phyloP scores from a whole-genome alignment of 164 flowering plant genomes.

The Kalanchoe fedtschenkoi region DNA sequence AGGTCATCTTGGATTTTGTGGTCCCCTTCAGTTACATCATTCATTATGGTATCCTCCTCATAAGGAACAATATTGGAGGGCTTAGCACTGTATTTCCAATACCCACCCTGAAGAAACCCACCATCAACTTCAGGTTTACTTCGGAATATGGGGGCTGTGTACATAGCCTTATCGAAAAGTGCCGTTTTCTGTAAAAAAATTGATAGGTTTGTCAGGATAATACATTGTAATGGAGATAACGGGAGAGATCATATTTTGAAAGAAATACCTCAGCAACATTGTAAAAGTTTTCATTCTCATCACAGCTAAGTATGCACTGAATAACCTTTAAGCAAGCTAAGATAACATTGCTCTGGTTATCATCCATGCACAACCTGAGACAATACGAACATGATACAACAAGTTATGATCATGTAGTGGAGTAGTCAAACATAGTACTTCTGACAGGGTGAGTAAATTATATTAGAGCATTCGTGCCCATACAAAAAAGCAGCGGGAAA shows the following conservation, averaged over 20 bases:
- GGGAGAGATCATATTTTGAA: constrained; percentile 6
- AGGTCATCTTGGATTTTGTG: constrained; percentile 77
- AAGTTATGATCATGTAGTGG: neutral
- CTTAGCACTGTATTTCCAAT: constrained; percentile 90
- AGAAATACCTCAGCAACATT: constrained; percentile 49
- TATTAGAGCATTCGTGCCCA: neutral
- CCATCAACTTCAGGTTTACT: constrained; percentile 58
- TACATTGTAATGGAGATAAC: neutral
- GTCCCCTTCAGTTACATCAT: constrained; percentile 42
- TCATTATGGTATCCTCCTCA: constrained; percentile 17
- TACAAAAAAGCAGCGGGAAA: neutral
- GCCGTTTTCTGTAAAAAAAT: constrained; percentile 37
- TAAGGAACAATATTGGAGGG: constrained; percentile 54
- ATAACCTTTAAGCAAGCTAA: constrained; percentile 64
- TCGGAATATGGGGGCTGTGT: constrained; percentile 84
- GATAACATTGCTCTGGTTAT: constrained; percentile 76
- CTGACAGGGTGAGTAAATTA: neutral
- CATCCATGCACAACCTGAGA: constrained; percentile 74
- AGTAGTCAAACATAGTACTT: neutral
- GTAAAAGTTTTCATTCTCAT: constrained; percentile 52
- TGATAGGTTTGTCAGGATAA: neutral
- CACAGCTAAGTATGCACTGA: constrained; percentile 50
- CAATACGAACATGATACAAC: neutral
- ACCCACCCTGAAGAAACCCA: constrained; percentile 88
- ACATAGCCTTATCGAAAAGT: constrained; percentile 24